Conservation (phyloP, 305 asterid genomes). For the Stenogyne calaminthoides region DNA sequence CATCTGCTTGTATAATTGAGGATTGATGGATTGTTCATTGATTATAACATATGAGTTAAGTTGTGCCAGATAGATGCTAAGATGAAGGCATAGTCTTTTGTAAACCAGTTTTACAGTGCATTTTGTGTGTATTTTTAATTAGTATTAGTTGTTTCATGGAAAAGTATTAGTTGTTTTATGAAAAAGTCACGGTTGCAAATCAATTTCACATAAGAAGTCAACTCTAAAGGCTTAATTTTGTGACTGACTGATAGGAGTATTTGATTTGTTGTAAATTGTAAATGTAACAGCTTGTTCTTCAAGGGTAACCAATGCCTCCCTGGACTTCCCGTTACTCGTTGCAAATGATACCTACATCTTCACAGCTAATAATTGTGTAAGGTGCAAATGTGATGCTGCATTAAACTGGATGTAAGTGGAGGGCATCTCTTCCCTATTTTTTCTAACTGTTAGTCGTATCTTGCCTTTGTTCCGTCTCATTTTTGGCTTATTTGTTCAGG, state of each 20-base stretch:
- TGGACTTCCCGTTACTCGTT: slow-evolving; percentile 73
- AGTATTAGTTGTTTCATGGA: too few relatives aligned
- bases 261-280: not conserved
- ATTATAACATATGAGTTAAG: not conserved
- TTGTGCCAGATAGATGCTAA: not conserved
- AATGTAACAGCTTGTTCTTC: slow-evolving; percentile 65
- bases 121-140: too few relatives aligned
- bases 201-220: too few relatives aligned
- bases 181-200: too few relatives aligned
- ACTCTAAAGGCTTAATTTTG: not conserved
- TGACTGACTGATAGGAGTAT: not conserved
- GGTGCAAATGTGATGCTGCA: slow-evolving; percentile 70
- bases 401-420: slow-evolving; percentile 62
- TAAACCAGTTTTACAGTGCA: too few relatives aligned
- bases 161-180: too few relatives aligned
- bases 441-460: not conserved
- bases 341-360: slow-evolving; percentile 55
- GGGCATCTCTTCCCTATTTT: not conserved
- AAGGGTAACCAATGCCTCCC: slow-evolving; percentile 42
- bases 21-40: not conserved
- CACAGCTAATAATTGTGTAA: slow-evolving; percentile 73
- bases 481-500: slow-evolving; percentile 37
- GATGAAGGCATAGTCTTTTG: not conserved
- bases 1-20: not conserved
- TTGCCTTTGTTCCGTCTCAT: not conserved